These are phyloP conservation scores for Yarrowia deformans DNA, from an alignment of 805 yeast species.

Conservation along the genomic window DNA sequence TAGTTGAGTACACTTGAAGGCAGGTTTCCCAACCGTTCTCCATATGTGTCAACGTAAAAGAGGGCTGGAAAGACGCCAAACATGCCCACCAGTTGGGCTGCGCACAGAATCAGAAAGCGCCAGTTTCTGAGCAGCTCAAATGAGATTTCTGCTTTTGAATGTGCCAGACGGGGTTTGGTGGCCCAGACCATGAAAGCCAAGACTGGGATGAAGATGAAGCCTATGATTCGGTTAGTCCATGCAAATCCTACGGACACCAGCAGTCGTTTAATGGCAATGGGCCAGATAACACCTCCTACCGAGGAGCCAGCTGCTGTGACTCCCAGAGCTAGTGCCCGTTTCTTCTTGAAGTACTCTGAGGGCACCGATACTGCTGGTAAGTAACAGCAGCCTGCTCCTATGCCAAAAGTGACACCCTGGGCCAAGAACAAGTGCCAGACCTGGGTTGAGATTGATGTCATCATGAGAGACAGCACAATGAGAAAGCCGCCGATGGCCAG, in stretches of 20 bases:
- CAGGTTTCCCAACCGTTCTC: slow-evolving; percentile 43
- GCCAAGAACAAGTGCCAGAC: slow-evolving; percentile 61
- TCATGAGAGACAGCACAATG: slow-evolving; percentile 56
- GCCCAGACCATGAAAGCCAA: slow-evolving; percentile 36
- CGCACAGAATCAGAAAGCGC: slow-evolving; percentile 42
- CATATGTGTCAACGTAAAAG: slow-evolving; percentile 48
- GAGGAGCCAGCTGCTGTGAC: slow-evolving; percentile 59
- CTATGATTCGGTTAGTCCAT: slow-evolving; percentile 62
- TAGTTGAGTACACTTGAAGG: slow-evolving; percentile 43
- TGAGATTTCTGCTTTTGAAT: slow-evolving; percentile 13
- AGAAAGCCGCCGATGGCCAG: slow-evolving; percentile 55
- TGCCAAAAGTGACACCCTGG: slow-evolving; percentile 60
- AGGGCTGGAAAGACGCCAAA: slow-evolving; percentile 48
- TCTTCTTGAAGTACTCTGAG: slow-evolving; percentile 59
- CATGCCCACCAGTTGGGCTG: slow-evolving; percentile 42
- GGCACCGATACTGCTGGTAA: slow-evolving; percentile 56
- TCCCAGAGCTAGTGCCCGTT: slow-evolving; percentile 58
- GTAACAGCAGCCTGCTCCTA: slow-evolving; percentile 58
- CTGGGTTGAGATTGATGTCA: slow-evolving; percentile 56
- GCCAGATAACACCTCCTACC: slow-evolving; percentile 56
- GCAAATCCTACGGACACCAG: slow-evolving; percentile 57
- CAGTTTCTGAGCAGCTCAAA: slow-evolving; percentile 45
- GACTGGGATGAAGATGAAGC: slow-evolving; percentile 51
- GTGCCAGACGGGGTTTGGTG: slow-evolving; percentile 32
- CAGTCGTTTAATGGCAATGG: slow-evolving; percentile 48